Base-by-base conservation (phyloP, 2,329 filamentous ascomycete species). In the Monosporascus sp. region DNA sequence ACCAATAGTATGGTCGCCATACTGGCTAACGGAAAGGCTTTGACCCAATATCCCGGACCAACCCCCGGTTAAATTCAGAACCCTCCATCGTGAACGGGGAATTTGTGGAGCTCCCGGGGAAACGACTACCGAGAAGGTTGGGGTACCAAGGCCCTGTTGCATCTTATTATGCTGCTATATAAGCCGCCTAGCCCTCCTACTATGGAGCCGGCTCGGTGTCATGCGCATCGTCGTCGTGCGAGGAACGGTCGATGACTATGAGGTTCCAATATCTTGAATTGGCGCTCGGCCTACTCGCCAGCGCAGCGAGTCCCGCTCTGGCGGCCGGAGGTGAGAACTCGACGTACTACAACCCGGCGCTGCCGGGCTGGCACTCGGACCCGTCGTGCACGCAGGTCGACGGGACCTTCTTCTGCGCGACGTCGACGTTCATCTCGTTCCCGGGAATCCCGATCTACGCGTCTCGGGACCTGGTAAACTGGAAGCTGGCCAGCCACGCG, bases 371-470 rank as follows among this genome's bases (percentile, higher is more conserved):
- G 66, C 73, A 79, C 57, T 73, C 77, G 0, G 77, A 80, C 59
- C 78, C 77, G 0, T 71, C 48, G 64, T 76, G 20, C 59, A 64
- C 8, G 64, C 59, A 74, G 17, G 58, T 63, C 9, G 62, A 75
- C 36, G 69, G 72, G n/a, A 76, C 72, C 5, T 80, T 79, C 60
- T 80, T 77, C 63, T 80, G 76, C 56, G 75, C 72, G 2, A 76
- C 76, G 0, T 81, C 78, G 0, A 79, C 75, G 1, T 83, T 82
- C 58, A 74, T 76, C 51, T 69, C 72, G 1, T 82, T 81, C 57
- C 79, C 79, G 0, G 79, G 78, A 0, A 65, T 81, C 5, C 78
- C 79, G 0, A 72, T 83, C 20, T 76, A 81, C 59, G 76, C 77
- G 2, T 79, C 74, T n/a, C 73, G 71, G 51, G 78, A 82, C 59